Percentiles rank a stretch among this genome's conserved stretches.
phyloP scores from a whole-genome alignment of 768 basidiomycete species.

The Stropharia rugosoannulata region DNA sequence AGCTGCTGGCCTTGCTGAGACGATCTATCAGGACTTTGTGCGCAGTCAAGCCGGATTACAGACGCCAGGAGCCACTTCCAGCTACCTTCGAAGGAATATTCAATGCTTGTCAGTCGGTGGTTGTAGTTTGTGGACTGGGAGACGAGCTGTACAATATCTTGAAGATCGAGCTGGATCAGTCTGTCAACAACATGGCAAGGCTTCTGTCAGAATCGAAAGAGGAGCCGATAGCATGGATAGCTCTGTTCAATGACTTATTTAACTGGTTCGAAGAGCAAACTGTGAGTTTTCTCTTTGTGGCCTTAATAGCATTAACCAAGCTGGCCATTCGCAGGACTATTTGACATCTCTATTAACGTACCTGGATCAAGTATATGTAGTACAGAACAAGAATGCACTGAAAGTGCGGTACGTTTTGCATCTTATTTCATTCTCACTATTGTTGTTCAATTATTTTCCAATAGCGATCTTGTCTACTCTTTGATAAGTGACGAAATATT shows the following conservation, averaged over 20 bases:
- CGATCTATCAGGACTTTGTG: slow-evolving; percentile 41
- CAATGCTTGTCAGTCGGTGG: slow-evolving; percentile 52
- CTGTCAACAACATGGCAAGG: slow-evolving; percentile 37
- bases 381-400: slow-evolving; percentile 31
- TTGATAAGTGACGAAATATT: slow-evolving; percentile 54
- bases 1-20: slow-evolving; percentile 29
- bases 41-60: slow-evolving; percentile 25
- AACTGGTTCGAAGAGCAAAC: slow-evolving; percentile 66
- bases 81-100: slow-evolving; percentile 60
- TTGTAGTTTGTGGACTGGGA: slow-evolving; percentile 52
- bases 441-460: slow-evolving; percentile 12
- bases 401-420: slow-evolving; percentile 44
- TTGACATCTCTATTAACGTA: slow-evolving; percentile 66
- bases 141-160: slow-evolving; percentile 59
- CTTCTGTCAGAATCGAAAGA: slow-evolving; percentile 31
- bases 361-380: slow-evolving; percentile 67
- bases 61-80: slow-evolving; percentile 29
- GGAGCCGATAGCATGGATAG: slow-evolving; percentile 54
- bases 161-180: slow-evolving; percentile 59
- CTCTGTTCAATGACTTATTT: slow-evolving; percentile 52
- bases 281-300: slow-evolving; percentile 38
- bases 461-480: slow-evolving; percentile 56
- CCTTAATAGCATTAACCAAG: neutral
- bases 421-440: neutral
- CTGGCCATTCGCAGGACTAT: slow-evolving; percentile 39